A percentile compares a stretch with the other conserved stretches of the same genome.
phyloP scores from a whole-genome alignment of 1,284 basidiomycete species.

The Sanghuangporus sanghuang region DNA sequence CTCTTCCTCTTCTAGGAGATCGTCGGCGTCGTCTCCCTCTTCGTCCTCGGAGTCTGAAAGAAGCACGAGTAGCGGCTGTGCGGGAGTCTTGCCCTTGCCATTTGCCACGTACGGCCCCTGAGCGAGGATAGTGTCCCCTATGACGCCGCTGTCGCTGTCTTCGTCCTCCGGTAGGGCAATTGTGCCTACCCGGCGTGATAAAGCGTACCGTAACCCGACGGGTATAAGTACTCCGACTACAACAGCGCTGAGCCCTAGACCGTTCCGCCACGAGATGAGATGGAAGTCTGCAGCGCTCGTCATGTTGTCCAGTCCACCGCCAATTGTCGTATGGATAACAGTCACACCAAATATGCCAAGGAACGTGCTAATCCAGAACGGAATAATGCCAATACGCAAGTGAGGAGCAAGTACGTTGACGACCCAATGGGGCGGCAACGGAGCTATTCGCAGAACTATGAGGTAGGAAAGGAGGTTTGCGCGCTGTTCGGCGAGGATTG shows the following conservation, averaged over 20 bases:
- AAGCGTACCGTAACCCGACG: constrained; percentile 76
- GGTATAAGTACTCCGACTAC: constrained; percentile 90
- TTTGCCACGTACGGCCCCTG: constrained; percentile 7
- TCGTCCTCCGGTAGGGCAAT: constrained; percentile 43
- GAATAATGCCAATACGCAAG: constrained; percentile 77
- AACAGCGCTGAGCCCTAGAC: constrained; percentile 76
- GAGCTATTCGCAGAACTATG: constrained; percentile 90
- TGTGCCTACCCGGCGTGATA: constrained; percentile 44
- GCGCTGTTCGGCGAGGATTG: constrained; percentile 64
- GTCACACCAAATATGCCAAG: constrained; percentile 89
- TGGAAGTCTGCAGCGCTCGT: constrained; percentile 90
- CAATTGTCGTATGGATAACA: constrained; percentile 95
- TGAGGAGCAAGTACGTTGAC: constrained; percentile 94
- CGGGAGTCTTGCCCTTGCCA: constrained; percentile 13
- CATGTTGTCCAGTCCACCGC: constrained; percentile 92
- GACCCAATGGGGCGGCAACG: constrained; percentile 95
- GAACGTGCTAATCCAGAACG: constrained; percentile 91
- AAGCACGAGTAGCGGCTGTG: constrained; percentile 9
- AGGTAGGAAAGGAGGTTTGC: constrained; percentile 86
- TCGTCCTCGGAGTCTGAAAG: constrained; percentile 28
- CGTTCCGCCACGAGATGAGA: constrained; percentile 85
- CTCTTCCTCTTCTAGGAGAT: constrained; percentile 31
- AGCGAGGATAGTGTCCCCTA: constrained; percentile 13
- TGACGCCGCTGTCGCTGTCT: constrained; percentile 33
- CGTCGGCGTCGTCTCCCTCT: constrained; percentile 20